These are phyloP conservation scores for Tinospora cordifolia DNA, from an alignment of 164 flowering plant species.

Conservation along the genomic window DNA sequence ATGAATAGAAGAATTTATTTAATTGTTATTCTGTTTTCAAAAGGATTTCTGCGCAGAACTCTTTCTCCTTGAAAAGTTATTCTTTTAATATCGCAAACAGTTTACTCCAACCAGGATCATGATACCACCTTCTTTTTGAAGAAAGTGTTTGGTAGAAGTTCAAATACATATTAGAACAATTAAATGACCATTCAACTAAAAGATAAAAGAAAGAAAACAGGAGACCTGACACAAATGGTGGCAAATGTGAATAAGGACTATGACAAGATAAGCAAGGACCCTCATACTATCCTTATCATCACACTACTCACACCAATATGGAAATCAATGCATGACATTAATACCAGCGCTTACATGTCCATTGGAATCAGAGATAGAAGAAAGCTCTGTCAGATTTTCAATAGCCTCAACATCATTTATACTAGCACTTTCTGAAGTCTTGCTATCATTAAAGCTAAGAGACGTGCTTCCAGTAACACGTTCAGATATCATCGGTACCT, in stretches of 20 bases:
- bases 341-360: constrained; percentile 36
- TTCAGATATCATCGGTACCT: constrained; percentile 21
- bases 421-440: constrained; percentile 18
- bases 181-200: background rate
- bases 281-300: background rate
- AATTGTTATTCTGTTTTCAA: too few species aligned
- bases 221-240: background rate
- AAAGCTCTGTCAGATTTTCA: constrained; percentile 12
- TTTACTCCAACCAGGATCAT: background rate
- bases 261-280: background rate
- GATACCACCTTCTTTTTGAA: background rate
- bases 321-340: background rate
- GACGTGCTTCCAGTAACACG: constrained; percentile 19
- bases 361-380: constrained; percentile 24
- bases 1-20: too few species aligned
- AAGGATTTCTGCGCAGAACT: too few species aligned
- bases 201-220: background rate
- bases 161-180: background rate
- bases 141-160: background rate
- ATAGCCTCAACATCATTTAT: constrained; percentile 14
- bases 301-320: background rate
- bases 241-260: background rate
- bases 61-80: background rate
- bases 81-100: background rate
- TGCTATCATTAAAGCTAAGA: constrained; percentile 11